phyloP scores from a whole-genome alignment of 768 basidiomycete species.

The Mycena kentingensis region DNA sequence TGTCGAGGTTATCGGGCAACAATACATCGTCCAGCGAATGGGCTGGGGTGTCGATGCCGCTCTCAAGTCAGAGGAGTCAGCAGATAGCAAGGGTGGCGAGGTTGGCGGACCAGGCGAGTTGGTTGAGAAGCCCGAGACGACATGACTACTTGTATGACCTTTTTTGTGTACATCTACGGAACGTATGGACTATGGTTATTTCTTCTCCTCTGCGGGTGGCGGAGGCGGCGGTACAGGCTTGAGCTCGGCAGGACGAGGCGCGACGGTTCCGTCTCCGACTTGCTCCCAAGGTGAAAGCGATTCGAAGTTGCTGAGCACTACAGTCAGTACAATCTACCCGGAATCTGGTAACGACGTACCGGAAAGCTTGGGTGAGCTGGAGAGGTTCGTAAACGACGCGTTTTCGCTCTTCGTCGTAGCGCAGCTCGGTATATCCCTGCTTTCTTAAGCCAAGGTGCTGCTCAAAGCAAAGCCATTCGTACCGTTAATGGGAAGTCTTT shows the following conservation, averaged over 20 bases:
- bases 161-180: constrained; percentile 6
- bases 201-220: constrained; percentile 78
- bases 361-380: constrained; percentile 97
- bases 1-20: constrained; percentile 90
- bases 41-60: constrained; percentile 61
- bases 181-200: constrained; percentile 43
- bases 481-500: constrained; percentile 99
- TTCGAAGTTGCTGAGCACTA: constrained; percentile 83
- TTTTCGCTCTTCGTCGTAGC: constrained; percentile 97
- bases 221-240: constrained; percentile 72
- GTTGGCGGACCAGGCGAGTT: constrained; percentile 19
- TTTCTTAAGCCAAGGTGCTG: constrained; percentile 1
- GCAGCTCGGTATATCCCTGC: constrained; percentile 97
- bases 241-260: constrained; percentile 65
- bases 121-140: constrained; percentile 26
- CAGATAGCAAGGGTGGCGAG: constrained; percentile 26
- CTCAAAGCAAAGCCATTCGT: too few relatives aligned
- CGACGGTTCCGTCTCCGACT: constrained; percentile 63
- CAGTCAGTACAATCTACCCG: constrained; percentile 1
- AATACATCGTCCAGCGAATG: constrained; percentile 86
- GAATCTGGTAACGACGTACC: constrained; percentile 50
- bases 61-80: neutral
- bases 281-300: constrained; percentile 95
- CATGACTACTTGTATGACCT: constrained; percentile 38
- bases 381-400: constrained; percentile 97